phyloP scores from a whole-genome alignment of 2,329 filamentous ascomycete genomes.

The Cryphonectria japonica region DNA sequence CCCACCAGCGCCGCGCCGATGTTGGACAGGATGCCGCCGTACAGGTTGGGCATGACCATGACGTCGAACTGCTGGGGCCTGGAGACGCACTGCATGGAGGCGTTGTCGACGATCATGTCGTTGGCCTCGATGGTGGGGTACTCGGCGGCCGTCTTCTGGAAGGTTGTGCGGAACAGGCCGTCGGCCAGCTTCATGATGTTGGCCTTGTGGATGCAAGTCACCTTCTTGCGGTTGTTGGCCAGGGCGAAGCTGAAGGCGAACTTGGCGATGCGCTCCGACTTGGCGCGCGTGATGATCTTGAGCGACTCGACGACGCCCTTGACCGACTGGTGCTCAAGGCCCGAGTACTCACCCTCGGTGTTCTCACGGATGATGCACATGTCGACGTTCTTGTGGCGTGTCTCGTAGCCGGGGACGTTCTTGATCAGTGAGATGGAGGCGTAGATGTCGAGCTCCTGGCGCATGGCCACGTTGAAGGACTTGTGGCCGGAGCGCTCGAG shows the following conservation, averaged over 20 bases:
- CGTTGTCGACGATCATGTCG: slow-evolving; percentile 99
- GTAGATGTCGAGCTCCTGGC: slow-evolving; percentile 99
- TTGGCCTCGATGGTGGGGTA: slow-evolving; percentile 95
- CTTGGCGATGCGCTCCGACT: slow-evolving; percentile 98
- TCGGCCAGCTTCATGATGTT: slow-evolving; percentile 99
- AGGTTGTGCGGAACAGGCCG: slow-evolving; percentile 97
- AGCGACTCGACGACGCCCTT: slow-evolving; percentile 96
- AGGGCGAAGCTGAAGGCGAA: slow-evolving; percentile 98
- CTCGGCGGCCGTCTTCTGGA: slow-evolving; percentile 90
- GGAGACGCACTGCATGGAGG: slow-evolving; percentile 98
- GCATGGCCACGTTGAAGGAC: slow-evolving; percentile 98
- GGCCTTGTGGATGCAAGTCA: slow-evolving; percentile 99
- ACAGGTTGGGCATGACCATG: slow-evolving; percentile 99
- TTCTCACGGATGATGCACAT: slow-evolving; percentile 99
- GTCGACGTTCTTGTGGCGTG: slow-evolving; percentile 95
- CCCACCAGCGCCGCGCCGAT: slow-evolving; percentile 96
- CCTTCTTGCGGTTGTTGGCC: slow-evolving; percentile 98
- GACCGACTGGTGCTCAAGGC: slow-evolving; percentile 97
- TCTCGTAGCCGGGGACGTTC: slow-evolving; percentile 99
- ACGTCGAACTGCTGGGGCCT: slow-evolving; percentile 98
- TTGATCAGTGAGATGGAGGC: slow-evolving; percentile 97
- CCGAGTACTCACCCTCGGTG: slow-evolving; percentile 99
- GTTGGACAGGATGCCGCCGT: slow-evolving; percentile 98
- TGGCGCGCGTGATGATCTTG: slow-evolving; percentile 99
- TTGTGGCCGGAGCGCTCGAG: slow-evolving; percentile 96